A percentile compares a stretch with the other conserved stretches of the same genome.
phyloP scores from a whole-genome alignment of 257 asterid genomes.

The Agastache rugosa region DNA sequence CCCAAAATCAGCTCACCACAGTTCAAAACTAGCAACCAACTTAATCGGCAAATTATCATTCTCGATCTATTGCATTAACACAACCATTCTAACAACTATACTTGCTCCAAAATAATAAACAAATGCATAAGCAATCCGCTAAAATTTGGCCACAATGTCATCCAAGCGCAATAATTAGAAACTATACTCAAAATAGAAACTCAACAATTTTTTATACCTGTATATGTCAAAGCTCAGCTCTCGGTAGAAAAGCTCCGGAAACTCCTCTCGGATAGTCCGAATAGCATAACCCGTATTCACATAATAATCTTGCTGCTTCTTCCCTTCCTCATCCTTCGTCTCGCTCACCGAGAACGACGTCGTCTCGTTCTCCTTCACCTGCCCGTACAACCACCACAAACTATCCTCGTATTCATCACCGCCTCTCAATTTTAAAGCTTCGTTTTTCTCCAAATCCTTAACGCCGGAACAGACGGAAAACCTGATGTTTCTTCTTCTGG shows the following conservation, averaged over 20 bases:
- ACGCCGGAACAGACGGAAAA: constrained; percentile 54
- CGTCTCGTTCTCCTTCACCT: constrained; percentile 55
- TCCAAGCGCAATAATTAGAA: constrained; percentile 7
- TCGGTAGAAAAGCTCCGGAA: constrained; percentile 70
- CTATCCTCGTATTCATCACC: constrained; percentile 34
- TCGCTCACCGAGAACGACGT: constrained; percentile 46
- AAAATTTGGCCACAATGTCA: constrained; percentile 8
- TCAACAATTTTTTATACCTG: constrained; percentile 52
- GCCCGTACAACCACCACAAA: constrained; percentile 57
- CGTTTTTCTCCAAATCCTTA: constrained; percentile 59
- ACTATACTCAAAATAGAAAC: background rate
- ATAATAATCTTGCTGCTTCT: constrained; percentile 79
- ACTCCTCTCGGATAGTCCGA: constrained; percentile 89
- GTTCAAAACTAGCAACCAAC: background rate
- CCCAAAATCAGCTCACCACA: constrained; percentile 1
- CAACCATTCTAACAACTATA: constrained; percentile 14
- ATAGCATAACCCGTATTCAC: constrained; percentile 90
- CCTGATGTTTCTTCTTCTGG: constrained; percentile 40
- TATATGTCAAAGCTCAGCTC: constrained; percentile 85
- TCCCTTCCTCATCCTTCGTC: constrained; percentile 60
- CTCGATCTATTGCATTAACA: constrained; percentile 13
- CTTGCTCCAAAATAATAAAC: constrained; percentile 16
- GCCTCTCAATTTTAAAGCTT: constrained; percentile 49
- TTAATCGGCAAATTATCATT: constrained; percentile 3
- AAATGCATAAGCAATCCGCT: background rate